Evolutionary conservation across 2,329 filamentous ascomycete species (phyloP).

Genomic region (Apiospora kogelbergensis): DNA sequence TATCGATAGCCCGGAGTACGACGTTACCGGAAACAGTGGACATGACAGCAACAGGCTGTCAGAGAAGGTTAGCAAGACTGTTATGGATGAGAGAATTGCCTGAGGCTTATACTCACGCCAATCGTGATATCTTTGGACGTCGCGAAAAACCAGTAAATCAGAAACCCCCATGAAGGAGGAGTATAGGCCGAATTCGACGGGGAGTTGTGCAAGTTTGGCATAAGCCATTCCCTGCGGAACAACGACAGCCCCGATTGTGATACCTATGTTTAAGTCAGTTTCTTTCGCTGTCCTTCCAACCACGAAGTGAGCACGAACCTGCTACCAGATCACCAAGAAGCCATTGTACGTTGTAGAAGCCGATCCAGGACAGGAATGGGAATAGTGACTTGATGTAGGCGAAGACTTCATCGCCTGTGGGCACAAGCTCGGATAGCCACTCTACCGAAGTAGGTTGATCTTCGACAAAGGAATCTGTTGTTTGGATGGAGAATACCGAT

Average conservation of each 20-base stretch:
- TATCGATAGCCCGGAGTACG: constrained; percentile 60
- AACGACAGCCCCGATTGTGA: constrained; percentile 65
- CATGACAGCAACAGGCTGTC: constrained; percentile 87
- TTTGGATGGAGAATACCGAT: constrained; percentile 73
- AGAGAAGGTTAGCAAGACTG: background rate
- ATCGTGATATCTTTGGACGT: constrained; percentile 99
- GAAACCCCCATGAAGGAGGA: constrained; percentile 92
- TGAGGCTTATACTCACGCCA: constrained; percentile 60
- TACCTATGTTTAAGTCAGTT: constrained; percentile 31
- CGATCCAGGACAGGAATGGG: constrained; percentile 88
- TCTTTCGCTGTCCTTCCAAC: constrained; percentile 15
- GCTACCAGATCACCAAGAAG: constrained; percentile 85
- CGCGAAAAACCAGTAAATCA: constrained; percentile 97
- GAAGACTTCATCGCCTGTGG: constrained; percentile 52
- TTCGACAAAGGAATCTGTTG: constrained; percentile 79
- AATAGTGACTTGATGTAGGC: constrained; percentile 73
- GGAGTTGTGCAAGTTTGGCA: constrained; percentile 77
- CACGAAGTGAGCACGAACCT: constrained; percentile 49
- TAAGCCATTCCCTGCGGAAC: constrained; percentile 99
- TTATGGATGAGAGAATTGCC: constrained; percentile 12
- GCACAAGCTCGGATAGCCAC: constrained; percentile 66
- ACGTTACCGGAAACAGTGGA: constrained; percentile 87
- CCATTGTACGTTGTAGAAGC: constrained; percentile 87
- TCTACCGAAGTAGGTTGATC: constrained; percentile 73
- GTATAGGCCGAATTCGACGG: constrained; percentile 82